Conservation (phyloP, 2,329 filamentous ascomycete genomes). For the Hawksworthiomyces lignivorus region DNA sequence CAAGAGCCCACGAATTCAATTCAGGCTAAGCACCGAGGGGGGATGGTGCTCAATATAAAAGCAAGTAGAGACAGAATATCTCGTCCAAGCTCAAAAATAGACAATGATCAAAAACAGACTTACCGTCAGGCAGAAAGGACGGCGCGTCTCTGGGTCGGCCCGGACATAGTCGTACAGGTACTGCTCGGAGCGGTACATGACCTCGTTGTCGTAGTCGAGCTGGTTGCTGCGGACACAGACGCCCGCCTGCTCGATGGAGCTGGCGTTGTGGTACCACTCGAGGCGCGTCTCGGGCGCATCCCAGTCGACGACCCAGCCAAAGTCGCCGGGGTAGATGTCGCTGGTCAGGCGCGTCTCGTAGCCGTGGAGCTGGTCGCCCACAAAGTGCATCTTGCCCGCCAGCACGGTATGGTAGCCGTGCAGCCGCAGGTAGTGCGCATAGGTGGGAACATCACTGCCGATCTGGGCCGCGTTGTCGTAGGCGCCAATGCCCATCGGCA, state of each 20-base stretch:
- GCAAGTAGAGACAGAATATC: no score
- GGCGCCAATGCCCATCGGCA: conserved; percentile 84
- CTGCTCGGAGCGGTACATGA: conserved; percentile 85
- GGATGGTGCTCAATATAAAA: no score
- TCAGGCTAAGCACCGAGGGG: no score
- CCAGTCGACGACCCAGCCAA: conserved; percentile 94
- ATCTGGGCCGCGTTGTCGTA: conserved; percentile 89
- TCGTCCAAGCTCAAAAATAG: no score
- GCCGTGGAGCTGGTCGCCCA: conserved; percentile 88
- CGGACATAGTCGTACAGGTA: conserved; percentile 87
- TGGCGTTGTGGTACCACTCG: conserved; percentile 96
- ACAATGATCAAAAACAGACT: conserved; percentile 15
- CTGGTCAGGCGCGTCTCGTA: conserved; percentile 90
- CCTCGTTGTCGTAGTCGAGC: conserved; percentile 91
- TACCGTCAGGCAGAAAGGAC: conserved; percentile 78
- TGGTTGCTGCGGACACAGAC: conserved; percentile 88
- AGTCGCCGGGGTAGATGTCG: conserved; percentile 91
- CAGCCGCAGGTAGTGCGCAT: conserved; percentile 80
- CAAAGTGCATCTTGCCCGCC: conserved; percentile 96
- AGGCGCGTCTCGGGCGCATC: conserved; percentile 78
- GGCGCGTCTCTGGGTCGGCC: conserved; percentile 60
- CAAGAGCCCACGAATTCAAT: no score
- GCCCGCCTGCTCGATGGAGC: conserved; percentile 84
- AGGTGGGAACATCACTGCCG: conserved; percentile 77
- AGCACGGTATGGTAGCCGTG: conserved; percentile 85